Evolutionary conservation across 192 early-diverging fungal species (phyloP).

Genomic region (Rhizoclosmatium globosum): DNA sequence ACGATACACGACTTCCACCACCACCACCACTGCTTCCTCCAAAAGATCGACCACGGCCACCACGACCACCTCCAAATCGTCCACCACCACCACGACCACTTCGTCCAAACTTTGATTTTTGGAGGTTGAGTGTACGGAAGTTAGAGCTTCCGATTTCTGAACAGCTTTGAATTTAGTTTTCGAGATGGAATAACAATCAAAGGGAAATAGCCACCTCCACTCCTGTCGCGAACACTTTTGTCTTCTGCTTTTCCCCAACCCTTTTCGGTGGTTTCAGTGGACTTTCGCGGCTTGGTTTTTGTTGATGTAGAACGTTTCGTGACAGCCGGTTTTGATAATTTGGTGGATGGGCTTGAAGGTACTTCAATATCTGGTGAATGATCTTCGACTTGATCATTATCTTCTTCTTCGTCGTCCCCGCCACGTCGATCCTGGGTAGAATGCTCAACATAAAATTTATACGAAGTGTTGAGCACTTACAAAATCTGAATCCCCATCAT

Average conservation of each 20-base stretch:
- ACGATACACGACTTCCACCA: neutral
- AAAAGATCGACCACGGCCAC: neutral
- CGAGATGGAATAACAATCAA: neutral
- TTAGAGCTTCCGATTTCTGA: constrained; percentile 41
- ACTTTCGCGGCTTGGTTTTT: neutral
- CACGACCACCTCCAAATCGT: constrained; percentile 3
- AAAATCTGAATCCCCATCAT: too few species aligned
- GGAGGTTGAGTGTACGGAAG: constrained; percentile 30
- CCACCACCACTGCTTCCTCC: neutral
- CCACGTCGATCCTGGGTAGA: neutral
- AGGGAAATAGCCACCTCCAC: neutral
- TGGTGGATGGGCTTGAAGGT: neutral
- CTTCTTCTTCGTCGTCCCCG: neutral
- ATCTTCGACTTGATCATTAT: neutral
- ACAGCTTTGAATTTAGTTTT: neutral
- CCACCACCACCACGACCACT: neutral
- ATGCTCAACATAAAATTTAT: neutral
- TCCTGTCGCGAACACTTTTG: neutral
- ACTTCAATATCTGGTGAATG: neutral
- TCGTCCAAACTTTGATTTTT: constrained; percentile 25
- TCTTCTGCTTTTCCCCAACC: constrained; percentile 35
- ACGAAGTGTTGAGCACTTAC: neutral
- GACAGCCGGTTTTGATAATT: neutral
- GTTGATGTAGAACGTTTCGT: neutral
- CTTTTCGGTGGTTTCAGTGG: neutral